Percentiles rank a stretch among this genome's conserved stretches.
Conservation (phyloP, 495 filamentous ascomycete genomes). For the Neurospora sp. region DNA sequence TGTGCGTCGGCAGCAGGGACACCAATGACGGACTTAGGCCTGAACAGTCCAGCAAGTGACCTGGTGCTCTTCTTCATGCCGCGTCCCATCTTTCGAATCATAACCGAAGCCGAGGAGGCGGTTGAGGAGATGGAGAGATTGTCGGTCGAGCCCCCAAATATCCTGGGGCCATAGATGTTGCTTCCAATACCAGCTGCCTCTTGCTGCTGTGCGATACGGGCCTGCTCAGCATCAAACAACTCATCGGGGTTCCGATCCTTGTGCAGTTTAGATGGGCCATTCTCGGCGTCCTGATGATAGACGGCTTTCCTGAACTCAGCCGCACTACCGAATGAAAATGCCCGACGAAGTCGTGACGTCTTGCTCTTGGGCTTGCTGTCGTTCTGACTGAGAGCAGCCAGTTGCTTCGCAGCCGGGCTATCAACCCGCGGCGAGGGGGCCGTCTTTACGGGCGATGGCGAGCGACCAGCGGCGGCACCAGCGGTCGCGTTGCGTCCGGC, state of each 20-base stretch:
- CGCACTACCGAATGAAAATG: constrained; percentile 95
- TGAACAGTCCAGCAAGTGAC: constrained; percentile 88
- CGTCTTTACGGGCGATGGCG: constrained; percentile 24
- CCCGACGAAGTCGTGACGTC: constrained; percentile 80
- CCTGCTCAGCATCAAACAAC: constrained; percentile 58
- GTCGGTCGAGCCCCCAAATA: constrained; percentile 89
- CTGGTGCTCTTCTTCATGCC: constrained; percentile 88
- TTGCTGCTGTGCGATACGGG: constrained; percentile 81
- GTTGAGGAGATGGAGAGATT: constrained; percentile 96
- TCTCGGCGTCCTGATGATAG: constrained; percentile 43
- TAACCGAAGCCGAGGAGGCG: constrained; percentile 94
- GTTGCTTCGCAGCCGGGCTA: constrained; percentile 69
- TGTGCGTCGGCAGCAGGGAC: constrained; percentile 57
- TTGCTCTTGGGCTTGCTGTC: constrained; percentile 59
- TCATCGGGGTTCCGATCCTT: constrained; percentile 71
- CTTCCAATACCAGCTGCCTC: constrained; percentile 85
- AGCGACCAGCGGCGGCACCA: constrained; percentile 11
- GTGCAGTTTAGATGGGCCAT: constrained; percentile 52
- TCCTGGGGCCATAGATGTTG: constrained; percentile 86
- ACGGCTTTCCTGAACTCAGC: constrained; percentile 80
- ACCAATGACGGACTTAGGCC: constrained; percentile 85
- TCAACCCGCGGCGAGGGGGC: constrained; percentile 22
- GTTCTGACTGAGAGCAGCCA: constrained; percentile 72
- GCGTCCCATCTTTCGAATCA: constrained; percentile 99
- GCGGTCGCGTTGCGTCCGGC: constrained; percentile 22